Conservation (phyloP, 2,329 filamentous ascomycete species). For the Amauroascus niger region DNA sequence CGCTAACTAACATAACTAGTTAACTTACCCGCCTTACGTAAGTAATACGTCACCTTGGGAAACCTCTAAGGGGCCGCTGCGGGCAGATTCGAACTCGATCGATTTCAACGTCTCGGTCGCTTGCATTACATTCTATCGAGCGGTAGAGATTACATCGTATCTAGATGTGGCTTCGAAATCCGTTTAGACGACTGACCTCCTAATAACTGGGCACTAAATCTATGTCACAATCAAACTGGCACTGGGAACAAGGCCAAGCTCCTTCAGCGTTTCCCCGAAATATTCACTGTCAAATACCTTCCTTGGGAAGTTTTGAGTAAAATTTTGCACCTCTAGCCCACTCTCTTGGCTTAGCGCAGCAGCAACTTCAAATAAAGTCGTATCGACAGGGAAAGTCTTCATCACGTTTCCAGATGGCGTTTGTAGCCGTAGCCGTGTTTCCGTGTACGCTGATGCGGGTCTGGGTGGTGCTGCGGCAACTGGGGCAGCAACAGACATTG, state of each 20-base stretch:
- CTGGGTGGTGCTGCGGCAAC: slow-evolving; percentile 46
- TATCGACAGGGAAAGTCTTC: slow-evolving; percentile 82
- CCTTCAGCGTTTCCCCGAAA: slow-evolving; percentile 83
- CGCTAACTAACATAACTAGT: too few relatives aligned
- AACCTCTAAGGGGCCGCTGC: too few relatives aligned
- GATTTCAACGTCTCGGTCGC: too few relatives aligned
- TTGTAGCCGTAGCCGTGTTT: slow-evolving; percentile 74
- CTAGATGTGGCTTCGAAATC: too few relatives aligned
- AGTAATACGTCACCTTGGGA: too few relatives aligned
- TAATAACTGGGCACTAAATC: background rate
- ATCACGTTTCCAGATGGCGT: slow-evolving; percentile 64
- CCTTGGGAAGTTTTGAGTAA: slow-evolving; percentile 76
- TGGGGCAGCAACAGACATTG: slow-evolving; percentile 40
- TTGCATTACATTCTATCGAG: background rate
- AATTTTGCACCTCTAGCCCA: slow-evolving; percentile 60
- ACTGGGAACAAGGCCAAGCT: slow-evolving; percentile 80
- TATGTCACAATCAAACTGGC: slow-evolving; percentile 69
- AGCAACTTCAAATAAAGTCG: slow-evolving; percentile 86
- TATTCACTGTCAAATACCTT: slow-evolving; percentile 69
- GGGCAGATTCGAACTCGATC: too few relatives aligned
- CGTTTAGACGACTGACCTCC: too few relatives aligned
- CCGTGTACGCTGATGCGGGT: slow-evolving; percentile 61
- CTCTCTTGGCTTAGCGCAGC: slow-evolving; percentile 63
- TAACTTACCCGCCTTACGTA: too few relatives aligned
- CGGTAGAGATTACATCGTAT: background rate